Evolutionary conservation across 768 basidiomycete genomes (phyloP).

Genomic region (Boletus eberwhitei): DNA sequence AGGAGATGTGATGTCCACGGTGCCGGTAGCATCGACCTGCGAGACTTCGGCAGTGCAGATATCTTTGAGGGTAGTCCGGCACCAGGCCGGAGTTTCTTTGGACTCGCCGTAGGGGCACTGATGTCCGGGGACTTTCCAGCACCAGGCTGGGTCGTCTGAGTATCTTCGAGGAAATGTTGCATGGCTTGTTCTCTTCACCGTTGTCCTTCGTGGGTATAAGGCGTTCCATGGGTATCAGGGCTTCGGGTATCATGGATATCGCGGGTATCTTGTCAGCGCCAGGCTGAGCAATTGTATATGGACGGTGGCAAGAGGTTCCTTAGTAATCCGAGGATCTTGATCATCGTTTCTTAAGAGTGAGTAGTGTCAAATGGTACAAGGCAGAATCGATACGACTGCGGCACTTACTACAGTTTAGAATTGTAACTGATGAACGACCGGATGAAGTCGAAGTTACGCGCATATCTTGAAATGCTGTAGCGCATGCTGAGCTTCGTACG

Average conservation of each 20-base stretch:
- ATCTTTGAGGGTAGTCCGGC: background rate
- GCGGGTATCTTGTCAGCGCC: conserved; percentile 3
- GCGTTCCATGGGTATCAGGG: background rate
- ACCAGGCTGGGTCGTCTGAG: background rate
- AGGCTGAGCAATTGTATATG: background rate
- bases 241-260: conserved; percentile 1
- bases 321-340: background rate
- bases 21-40: no score
- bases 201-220: background rate
- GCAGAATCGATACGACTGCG: background rate
- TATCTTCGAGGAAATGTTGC: background rate
- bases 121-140: background rate
- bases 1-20: no score
- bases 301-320: background rate
- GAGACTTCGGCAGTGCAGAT: no score
- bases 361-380: background rate
- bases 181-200: conserved; percentile 8
- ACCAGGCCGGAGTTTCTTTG: background rate
- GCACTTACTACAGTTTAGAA: conserved; percentile 2
- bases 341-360: background rate
- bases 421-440: background rate
- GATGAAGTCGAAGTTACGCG: background rate
- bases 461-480: background rate
- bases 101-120: background rate
- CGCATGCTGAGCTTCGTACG: background rate